Evolutionary conservation across 2,329 filamentous ascomycete genomes (phyloP), one percentile per base, ranked within the genome.

Genomic region (Alternaria tenuissima): DNA sequence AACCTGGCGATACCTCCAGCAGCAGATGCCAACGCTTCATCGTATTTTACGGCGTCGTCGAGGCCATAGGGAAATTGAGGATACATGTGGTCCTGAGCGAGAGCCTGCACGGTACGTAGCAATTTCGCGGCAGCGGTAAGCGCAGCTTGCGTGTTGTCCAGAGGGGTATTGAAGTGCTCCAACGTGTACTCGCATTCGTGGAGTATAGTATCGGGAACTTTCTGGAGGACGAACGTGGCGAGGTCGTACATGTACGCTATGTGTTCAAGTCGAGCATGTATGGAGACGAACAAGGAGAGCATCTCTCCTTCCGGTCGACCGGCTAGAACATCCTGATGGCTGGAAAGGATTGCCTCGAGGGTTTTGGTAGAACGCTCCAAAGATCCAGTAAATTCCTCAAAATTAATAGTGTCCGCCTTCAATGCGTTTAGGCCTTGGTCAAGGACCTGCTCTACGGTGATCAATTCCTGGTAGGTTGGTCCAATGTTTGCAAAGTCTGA

Each of bases 351-450:
- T 30, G 62, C 67, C 22, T 66, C 61, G 22, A 70, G 61, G 7
- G 72, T 69, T 44, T 69, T 63, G 24, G 58, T 65, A 3, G 68
- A 70, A 14, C 81, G 88, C 71, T 94, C 89, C 38, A 98, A 83
- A 74, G 96, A 92, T 24, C 88, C 87, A 0, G 91, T 89, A 73
- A 93, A 93, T 70, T 92, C 90, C 76, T 90, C 88, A 79, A 94
- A 91, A 78, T 93, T 93, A 49, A 98, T 81, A 57, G 97, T 93
- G 68, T 96, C 93, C 53, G 88, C 89, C 65, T 93, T 89, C 55
- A 97, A 77, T 6, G 88, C 88, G 65, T 97, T 94, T 57, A 98
- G 91, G 88, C 93, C 97, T 56, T 86, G 87, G 73, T 97, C 97
- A 51, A 98, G 81, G 0, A 92, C 91, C 58, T 93, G 87, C 80